Evolutionary conservation across 164 flowering plant species (phyloP).

Genomic region (Taxillus chinensis): DNA sequence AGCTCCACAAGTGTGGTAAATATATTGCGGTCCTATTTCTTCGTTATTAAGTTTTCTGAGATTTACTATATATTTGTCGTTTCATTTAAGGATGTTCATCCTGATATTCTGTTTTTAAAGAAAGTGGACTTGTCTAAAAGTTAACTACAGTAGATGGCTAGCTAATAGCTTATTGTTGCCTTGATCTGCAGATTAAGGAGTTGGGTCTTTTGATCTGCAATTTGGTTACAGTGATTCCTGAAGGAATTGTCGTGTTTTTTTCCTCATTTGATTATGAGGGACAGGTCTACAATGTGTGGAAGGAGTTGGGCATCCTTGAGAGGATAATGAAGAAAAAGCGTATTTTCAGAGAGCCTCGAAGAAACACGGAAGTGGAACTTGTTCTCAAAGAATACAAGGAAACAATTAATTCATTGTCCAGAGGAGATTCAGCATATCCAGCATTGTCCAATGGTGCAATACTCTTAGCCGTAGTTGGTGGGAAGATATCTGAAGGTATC

Average conservation of each 20-base stretch:
- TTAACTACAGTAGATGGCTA: slow-evolving; percentile 1
- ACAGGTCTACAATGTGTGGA: slow-evolving; percentile 70
- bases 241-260: slow-evolving; percentile 89
- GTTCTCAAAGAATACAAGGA: slow-evolving; percentile 79
- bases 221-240: slow-evolving; percentile 74
- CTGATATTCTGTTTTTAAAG: no score
- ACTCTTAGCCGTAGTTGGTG: slow-evolving; percentile 91
- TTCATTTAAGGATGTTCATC: no score
- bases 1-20: slow-evolving; percentile 63
- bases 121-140: not conserved
- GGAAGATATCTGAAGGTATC: slow-evolving; percentile 94
- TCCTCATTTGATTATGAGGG: slow-evolving; percentile 89
- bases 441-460: slow-evolving; percentile 56
- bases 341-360: slow-evolving; percentile 85
- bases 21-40: slow-evolving; percentile 3
- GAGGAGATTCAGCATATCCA: slow-evolving; percentile 13
- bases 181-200: slow-evolving; percentile 65
- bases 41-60: not conserved
- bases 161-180: slow-evolving; percentile 10
- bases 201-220: slow-evolving; percentile 81
- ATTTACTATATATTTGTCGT: no score
- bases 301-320: slow-evolving; percentile 58
- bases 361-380: slow-evolving; percentile 50
- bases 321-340: slow-evolving; percentile 77
- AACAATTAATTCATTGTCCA: slow-evolving; percentile 30